Conservation (phyloP, 768 basidiomycete genomes). For the Suillus subaureus region DNA sequence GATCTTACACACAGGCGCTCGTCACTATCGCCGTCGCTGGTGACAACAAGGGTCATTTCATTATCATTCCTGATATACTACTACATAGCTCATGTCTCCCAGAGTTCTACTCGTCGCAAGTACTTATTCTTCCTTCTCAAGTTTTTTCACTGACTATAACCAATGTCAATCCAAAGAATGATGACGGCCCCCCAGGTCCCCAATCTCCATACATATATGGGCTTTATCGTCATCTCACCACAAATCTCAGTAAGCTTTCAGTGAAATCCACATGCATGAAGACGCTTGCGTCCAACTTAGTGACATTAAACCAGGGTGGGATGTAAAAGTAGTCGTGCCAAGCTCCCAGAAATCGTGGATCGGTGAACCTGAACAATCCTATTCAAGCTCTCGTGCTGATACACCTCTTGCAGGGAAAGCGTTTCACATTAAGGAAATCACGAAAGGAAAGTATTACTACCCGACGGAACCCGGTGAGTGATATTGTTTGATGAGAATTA, state of each 20-base stretch:
- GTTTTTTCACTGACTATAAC: not conserved
- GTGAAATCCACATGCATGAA: slow-evolving; percentile 10
- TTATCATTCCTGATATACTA: not conserved
- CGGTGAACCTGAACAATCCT: slow-evolving; percentile 44
- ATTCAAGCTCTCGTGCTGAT: not conserved
- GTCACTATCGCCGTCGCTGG: slow-evolving; percentile 7
- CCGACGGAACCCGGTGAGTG: slow-evolving; percentile 56
- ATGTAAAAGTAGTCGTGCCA: slow-evolving; percentile 80
- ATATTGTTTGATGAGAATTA: not conserved
- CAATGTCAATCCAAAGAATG: slow-evolving; percentile 53
- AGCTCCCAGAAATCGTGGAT: slow-evolving; percentile 89
- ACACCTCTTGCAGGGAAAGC: slow-evolving; percentile 60
- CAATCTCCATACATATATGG: slow-evolving; percentile 80
- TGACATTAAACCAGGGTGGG: slow-evolving; percentile 54
- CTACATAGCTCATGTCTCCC: slow-evolving; percentile 23
- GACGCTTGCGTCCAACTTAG: not conserved
- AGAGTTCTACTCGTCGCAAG: slow-evolving; percentile 49
- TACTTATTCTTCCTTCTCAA: slow-evolving; percentile 13
- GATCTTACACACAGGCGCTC: slow-evolving; percentile 12
- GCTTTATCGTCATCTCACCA: slow-evolving; percentile 62
- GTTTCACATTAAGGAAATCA: slow-evolving; percentile 75
- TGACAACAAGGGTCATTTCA: slow-evolving; percentile 11
- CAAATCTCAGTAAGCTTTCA: slow-evolving; percentile 52
- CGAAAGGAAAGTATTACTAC: slow-evolving; percentile 75
- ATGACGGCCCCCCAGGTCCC: slow-evolving; percentile 76